Conservation (phyloP, 129 eudicot genomes). For the Chrysanthemum makinoi region DNA sequence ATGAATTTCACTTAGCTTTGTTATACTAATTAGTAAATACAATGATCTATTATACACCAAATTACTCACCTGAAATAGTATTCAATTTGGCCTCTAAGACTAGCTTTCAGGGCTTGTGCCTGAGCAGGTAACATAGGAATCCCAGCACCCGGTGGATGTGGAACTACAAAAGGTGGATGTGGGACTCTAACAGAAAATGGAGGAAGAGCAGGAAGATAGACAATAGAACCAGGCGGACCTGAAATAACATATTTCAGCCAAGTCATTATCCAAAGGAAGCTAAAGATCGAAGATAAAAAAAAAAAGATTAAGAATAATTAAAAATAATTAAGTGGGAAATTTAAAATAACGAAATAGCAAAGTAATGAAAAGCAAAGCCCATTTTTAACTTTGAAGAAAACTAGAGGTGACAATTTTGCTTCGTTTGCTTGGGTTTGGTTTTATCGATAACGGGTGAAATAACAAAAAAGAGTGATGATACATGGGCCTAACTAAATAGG, state of each 20-base stretch:
- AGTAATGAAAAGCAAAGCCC: conserved; percentile 2
- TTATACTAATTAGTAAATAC: not conserved
- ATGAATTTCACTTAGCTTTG: not conserved
- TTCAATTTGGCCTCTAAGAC: conserved; percentile 75
- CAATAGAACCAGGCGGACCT: conserved; percentile 83
- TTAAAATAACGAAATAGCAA: not conserved
- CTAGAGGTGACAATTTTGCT: no score
- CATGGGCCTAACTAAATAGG: no score
- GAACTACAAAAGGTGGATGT: conserved; percentile 64
- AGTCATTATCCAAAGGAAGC: conserved; percentile 17
- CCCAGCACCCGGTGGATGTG: conserved; percentile 56
- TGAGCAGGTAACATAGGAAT: conserved; percentile 53
- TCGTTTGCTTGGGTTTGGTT: no score
- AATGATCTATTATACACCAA: conserved; percentile 10
- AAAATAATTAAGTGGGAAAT: not conserved
- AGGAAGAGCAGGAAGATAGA: conserved; percentile 63
- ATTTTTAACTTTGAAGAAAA: not conserved
- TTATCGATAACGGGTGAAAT: no score
- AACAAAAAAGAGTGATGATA: no score
- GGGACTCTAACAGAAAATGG: conserved; percentile 73
- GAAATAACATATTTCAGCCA: conserved; percentile 26
- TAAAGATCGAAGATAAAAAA: not conserved
- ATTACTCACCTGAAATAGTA: conserved; percentile 83
- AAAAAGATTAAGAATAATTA: not conserved
- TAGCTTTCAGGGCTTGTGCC: conserved; percentile 47